These are phyloP conservation scores for Aristolochia californica DNA, from an alignment of 164 flowering plant genomes.

Conservation along the genomic window DNA sequence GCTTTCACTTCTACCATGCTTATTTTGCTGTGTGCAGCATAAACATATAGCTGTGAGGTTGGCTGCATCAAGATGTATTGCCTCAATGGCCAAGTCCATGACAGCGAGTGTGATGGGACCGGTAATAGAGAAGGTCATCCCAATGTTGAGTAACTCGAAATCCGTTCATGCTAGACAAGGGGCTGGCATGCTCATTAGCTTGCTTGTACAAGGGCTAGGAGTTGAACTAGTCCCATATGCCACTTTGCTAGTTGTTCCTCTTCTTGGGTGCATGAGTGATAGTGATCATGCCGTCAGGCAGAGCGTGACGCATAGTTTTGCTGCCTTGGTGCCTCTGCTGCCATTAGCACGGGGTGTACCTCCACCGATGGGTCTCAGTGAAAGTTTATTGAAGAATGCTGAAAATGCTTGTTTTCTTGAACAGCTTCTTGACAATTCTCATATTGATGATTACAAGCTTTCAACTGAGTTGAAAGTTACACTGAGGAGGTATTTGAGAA, in stretches of 20 bases:
- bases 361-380: slow-evolving; percentile 61
- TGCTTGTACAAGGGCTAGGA: slow-evolving; percentile 87
- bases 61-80: slow-evolving; percentile 92
- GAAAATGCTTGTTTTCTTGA: slow-evolving; percentile 86
- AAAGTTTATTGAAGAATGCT: slow-evolving; percentile 48
- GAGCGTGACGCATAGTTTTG: slow-evolving; percentile 96
- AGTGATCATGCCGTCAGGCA: slow-evolving; percentile 80
- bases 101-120: slow-evolving; percentile 62
- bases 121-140: slow-evolving; percentile 69
- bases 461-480: slow-evolving; percentile 69
- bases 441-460: slow-evolving; percentile 89
- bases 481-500: slow-evolving; percentile 53
- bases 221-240: slow-evolving; percentile 87
- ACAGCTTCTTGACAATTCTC: slow-evolving; percentile 95
- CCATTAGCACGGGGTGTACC: slow-evolving; percentile 90
- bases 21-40: slow-evolving; percentile 77
- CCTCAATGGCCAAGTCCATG: slow-evolving; percentile 88
- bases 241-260: slow-evolving; percentile 85
- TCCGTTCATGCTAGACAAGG: slow-evolving; percentile 89
- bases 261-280: slow-evolving; percentile 95
- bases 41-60: slow-evolving; percentile 86
- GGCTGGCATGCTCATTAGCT: slow-evolving; percentile 88
- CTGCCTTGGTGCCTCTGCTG: slow-evolving; percentile 97
- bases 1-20: slow-evolving; percentile 77
- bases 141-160: slow-evolving; percentile 65